Base-by-base conservation (phyloP, 2,329 filamentous ascomycete species). In the Fusarium bactridioides region DNA sequence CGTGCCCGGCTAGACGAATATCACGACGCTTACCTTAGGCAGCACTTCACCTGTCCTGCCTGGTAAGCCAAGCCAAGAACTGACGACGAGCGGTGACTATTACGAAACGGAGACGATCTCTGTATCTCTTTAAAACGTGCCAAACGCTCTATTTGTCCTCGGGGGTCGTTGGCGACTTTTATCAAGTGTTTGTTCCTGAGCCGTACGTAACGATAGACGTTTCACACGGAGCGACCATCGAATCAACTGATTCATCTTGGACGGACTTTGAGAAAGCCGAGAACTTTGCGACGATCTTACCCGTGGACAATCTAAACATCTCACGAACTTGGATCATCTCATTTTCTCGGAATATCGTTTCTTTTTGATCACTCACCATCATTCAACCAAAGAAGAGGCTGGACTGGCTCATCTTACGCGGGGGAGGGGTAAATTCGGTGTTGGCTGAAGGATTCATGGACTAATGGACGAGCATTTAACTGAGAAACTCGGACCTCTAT, bases 1-100 rank as follows among this genome's bases (percentile, higher is more conserved):
- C 74, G 74, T 76, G 71, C 54, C 54, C 44, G 57, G 50, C 58
- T 63, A 61, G 44, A 37, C 59, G 60, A 63, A 67, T 47, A 72
- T 76, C 62, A 65, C 59, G 57, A 74, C 62, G 74, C 67, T 75
- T 74, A 73, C 66, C 69, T 74, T 77, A 77, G 75, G 75, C 75
- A 77, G 73, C 75, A 77, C 75, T 72, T 72, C 59, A 59, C 33
- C 50, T 60, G 59, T 55, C 61, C 71, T 73, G 63, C 61, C 71
- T 73, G 63, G 74, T 73, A 61, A 71, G 68, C 63, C 55, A 62
- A 76, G 73, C 66, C 48, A 60, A 76, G 58, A 75, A 71, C 65
- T 64, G 57, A 66, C 67, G 67, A 71, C 65, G 29, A 69, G 23
- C 54, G 37, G 58, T 71, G 64, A 55, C 40, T 47, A 61, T 61